Evolutionary conservation across 805 yeast species (phyloP), one percentile per base, ranked within the genome.

Genomic region (Sungouiozyma intestinalis): DNA sequence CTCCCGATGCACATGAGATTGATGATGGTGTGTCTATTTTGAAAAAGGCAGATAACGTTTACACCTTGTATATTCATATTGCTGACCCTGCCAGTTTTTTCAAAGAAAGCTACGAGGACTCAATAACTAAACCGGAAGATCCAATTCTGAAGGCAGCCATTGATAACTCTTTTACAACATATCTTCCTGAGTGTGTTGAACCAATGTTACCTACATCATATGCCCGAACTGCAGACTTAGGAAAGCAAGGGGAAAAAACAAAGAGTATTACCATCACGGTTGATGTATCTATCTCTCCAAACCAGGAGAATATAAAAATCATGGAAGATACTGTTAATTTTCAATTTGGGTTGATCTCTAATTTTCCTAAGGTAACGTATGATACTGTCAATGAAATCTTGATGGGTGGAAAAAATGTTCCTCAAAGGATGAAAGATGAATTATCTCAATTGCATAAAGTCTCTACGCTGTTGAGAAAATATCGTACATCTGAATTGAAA

Each of bases 21-120:
- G 98, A 90, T 60, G 98, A 90, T 62, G 98, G 97, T 38, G 69
- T 90, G 20, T 76, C 95, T 1, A 66, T 90, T 16, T 66, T 65
- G 36, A 48, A 46, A 3, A 52, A 48, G 3, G 51, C 53, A 1
- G 49, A 57, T 1, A 56, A 60, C 2, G 54, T 54, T 13, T 74
- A 64, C 49, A 63, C 66, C 8, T 49, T 88, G 4, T 73, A 80
- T 24, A 69, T 86, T 2, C 95, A 83, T 58, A 76, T 90, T 47
- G 97, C 97, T 1, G 87, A 90, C 58, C 97, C 97, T 0, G 69
- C 85, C 0, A 80, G 95, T 0, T 74, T 71, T 47, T 60, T 85
- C 33, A 32, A 40, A 1, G 54, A 53, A 20, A 43, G 52, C 11
- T 50, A 59, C 4, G 38, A 48, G 11, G 45, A 36, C 11, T 24